A percentile compares a stretch with the other conserved stretches of the same genome.
phyloP scores from a whole-genome alignment of 2,329 filamentous ascomycete genomes.

The Aspergillus cejpii region DNA sequence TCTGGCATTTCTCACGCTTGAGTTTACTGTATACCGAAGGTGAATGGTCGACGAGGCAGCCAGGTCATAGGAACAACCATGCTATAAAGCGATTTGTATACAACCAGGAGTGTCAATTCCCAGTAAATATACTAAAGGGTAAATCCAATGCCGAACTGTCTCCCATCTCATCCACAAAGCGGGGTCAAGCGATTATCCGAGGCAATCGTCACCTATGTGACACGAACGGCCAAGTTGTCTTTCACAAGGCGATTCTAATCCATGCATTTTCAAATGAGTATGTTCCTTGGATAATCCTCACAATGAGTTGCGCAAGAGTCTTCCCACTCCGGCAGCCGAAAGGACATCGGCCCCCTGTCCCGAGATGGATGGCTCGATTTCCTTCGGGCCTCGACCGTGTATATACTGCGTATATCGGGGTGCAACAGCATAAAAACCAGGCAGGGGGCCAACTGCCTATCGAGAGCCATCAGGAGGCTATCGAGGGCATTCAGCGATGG shows the following conservation, averaged over 20 bases:
- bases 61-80: no score
- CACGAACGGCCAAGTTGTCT: no score
- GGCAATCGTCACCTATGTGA: no score
- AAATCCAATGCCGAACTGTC: no score
- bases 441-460: no score
- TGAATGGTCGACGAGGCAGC: background rate
- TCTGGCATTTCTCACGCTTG: conserved; percentile 30
- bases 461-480: background rate
- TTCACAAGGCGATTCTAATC: no score
- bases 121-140: no score
- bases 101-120: no score
- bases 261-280: no score
- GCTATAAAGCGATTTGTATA: no score
- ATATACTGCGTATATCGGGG: conserved; percentile 14
- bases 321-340: conserved; percentile 4
- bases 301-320: background rate
- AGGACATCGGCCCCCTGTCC: conserved; percentile 10
- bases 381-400: conserved; percentile 1
- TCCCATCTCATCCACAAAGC: no score
- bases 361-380: conserved; percentile 10
- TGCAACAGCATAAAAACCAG: conserved; percentile 7
- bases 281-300: background rate
- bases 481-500: conserved; percentile 3
- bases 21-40: conserved; percentile 23
- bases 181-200: no score